Evolutionary conservation across 139 green algal species (phyloP).

Genomic region (Gonium pectorale): DNA sequence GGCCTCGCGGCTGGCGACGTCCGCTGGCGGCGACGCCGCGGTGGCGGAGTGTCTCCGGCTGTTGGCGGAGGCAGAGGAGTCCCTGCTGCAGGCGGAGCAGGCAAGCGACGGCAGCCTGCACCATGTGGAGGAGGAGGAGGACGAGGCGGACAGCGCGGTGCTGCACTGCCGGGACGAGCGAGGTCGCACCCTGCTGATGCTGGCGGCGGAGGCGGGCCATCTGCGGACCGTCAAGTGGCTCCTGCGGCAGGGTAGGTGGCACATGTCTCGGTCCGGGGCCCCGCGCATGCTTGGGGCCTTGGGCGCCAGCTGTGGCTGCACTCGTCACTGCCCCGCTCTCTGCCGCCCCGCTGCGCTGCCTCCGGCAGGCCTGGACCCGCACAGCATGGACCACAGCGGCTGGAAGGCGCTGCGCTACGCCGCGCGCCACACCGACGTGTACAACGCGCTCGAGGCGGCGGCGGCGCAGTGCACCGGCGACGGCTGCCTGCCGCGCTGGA

Average conservation of each 20-base stretch:
- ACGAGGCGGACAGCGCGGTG: too few relatives aligned
- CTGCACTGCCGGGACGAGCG: not conserved
- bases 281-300: too few relatives aligned
- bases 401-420: not conserved
- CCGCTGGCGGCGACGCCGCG: not conserved
- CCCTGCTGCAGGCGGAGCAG: too few relatives aligned
- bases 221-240: not conserved
- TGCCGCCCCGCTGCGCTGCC: too few relatives aligned
- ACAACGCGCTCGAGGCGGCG: not conserved
- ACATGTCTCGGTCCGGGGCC: too few relatives aligned
- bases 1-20: constrained; percentile 2
- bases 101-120: too few relatives aligned
- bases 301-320: too few relatives aligned
- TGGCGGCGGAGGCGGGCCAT: constrained; percentile 11
- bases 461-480: not conserved
- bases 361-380: not conserved
- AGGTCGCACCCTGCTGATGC: constrained; percentile 5
- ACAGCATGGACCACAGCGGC: not conserved
- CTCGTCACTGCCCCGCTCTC: too few relatives aligned
- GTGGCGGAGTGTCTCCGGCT: not conserved
- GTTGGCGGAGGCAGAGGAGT: not conserved
- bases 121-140: too few relatives aligned
- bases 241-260: not conserved
- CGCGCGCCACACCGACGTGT: constrained; percentile 1
- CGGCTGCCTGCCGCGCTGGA: not conserved